Conservation (phyloP, 23 red algal genomes). For the Pyropia haitanensis region DNA sequence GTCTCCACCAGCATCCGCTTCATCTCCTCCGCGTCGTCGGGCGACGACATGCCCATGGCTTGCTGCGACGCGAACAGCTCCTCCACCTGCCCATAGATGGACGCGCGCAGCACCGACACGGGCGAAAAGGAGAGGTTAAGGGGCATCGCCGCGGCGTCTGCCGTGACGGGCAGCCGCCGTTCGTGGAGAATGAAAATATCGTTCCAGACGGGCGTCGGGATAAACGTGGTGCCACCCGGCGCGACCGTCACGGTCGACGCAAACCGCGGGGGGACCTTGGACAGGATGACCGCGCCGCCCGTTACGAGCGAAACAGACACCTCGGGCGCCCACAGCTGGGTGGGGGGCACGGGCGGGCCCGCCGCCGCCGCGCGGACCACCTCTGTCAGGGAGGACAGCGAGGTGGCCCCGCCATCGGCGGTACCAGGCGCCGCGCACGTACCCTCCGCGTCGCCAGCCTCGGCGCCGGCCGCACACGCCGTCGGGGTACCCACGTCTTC, state of each 20-base stretch:
- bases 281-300: background rate
- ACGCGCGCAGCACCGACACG: slow-evolving; percentile 27
- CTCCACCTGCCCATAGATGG: slow-evolving; percentile 55
- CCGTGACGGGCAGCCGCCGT: slow-evolving; percentile 36
- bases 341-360: background rate
- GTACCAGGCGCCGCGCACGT: too few species aligned
- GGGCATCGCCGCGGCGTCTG: slow-evolving; percentile 29
- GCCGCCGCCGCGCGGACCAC: background rate
- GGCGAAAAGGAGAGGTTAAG: slow-evolving; percentile 42
- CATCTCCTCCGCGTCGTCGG: slow-evolving; percentile 53
- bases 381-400: background rate
- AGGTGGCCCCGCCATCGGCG: background rate
- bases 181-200: slow-evolving; percentile 67
- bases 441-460: too few species aligned
- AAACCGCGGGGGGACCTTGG: slow-evolving; percentile 29
- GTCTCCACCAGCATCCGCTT: slow-evolving; percentile 84
- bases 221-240: slow-evolving; percentile 16
- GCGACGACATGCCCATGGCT: slow-evolving; percentile 23
- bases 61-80: slow-evolving; percentile 52
- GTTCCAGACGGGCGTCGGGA: slow-evolving; percentile 52
- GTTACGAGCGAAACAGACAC: slow-evolving; percentile 12
- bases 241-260: slow-evolving; percentile 13
- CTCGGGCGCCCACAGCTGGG: slow-evolving; percentile 4
- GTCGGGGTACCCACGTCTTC: too few species aligned
- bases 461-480: too few species aligned